Conservation (phyloP, 1,139 yeast species). For the Yamadazyma aaseri region DNA sequence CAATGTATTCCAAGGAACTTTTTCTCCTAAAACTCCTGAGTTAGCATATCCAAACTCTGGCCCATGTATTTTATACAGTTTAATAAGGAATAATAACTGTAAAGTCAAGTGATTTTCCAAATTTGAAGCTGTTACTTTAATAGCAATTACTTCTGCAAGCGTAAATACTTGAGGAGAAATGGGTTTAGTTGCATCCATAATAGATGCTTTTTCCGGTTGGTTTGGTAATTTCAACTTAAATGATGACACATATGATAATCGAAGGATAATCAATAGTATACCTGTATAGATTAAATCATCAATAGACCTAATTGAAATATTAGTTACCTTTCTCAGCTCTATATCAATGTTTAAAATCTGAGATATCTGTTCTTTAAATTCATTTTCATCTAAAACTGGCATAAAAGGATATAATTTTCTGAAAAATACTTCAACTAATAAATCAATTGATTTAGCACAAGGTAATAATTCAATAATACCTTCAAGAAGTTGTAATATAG, state of each 20-base stretch:
- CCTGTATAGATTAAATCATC: conserved; percentile 2
- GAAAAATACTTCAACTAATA: neutral
- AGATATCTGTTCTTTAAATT: neutral
- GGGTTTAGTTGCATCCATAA: neutral
- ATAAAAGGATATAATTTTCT: neutral
- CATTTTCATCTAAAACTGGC: neutral
- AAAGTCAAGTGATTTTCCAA: neutral
- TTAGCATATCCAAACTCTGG: conserved; percentile 3
- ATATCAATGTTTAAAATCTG: neutral
- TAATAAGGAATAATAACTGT: conserved; percentile 1
- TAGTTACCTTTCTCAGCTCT: neutral
- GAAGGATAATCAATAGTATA: neutral
- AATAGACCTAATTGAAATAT: neutral
- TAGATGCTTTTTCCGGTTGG: neutral
- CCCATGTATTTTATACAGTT: conserved; percentile 1
- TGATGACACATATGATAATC: neutral
- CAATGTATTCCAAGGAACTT: neutral
- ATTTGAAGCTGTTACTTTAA: neutral
- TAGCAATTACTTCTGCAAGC: conserved; percentile 1
- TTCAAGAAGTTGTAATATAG: neutral
- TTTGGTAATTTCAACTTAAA: neutral
- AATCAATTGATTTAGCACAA: neutral
- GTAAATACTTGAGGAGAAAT: neutral
- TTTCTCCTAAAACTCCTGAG: conserved; percentile 1
- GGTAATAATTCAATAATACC: neutral